These are phyloP conservation scores for Pythium dissimile DNA, from an alignment of 352 stramenopile genomes.

Conservation along the genomic window DNA sequence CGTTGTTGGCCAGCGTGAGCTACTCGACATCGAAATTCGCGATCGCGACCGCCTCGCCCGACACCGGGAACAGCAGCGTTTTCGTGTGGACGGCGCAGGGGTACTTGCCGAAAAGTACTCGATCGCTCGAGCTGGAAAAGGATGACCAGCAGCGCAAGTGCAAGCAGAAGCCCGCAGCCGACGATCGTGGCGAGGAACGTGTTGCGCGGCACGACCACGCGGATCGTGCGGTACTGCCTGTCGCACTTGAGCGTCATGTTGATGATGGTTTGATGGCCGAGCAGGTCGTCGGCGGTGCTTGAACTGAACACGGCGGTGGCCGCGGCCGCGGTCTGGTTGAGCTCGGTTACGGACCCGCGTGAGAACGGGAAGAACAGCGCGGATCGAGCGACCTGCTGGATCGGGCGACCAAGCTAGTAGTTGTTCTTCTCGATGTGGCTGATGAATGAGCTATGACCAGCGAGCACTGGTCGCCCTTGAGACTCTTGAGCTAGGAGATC, in stretches of 20 bases:
- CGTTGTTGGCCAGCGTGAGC: conserved; percentile 7
- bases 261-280: background rate
- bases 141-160: conserved; percentile 27
- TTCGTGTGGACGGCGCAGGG: conserved; percentile 13
- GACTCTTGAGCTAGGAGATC: background rate
- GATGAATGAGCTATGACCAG: conserved; percentile 11
- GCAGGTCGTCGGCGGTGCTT: background rate
- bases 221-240: conserved; percentile 9
- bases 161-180: conserved; percentile 28
- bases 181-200: conserved; percentile 40
- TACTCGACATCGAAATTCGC: conserved; percentile 12
- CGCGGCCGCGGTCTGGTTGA: background rate
- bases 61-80: conserved; percentile 15
- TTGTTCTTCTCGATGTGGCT: conserved; percentile 3
- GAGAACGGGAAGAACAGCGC: conserved; percentile 14
- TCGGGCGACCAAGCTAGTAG: conserved; percentile 7
- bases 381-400: background rate
- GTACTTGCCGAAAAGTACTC: conserved; percentile 18
- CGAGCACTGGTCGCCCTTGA: background rate
- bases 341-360: conserved; percentile 5
- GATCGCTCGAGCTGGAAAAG: conserved; percentile 26
- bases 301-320: background rate
- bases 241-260: conserved; percentile 19
- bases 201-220: conserved; percentile 10
- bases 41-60: conserved; percentile 8